These are phyloP conservation scores for Pyronema domesticum DNA, from an alignment of 495 filamentous ascomycete genomes.

Conservation along the genomic window DNA sequence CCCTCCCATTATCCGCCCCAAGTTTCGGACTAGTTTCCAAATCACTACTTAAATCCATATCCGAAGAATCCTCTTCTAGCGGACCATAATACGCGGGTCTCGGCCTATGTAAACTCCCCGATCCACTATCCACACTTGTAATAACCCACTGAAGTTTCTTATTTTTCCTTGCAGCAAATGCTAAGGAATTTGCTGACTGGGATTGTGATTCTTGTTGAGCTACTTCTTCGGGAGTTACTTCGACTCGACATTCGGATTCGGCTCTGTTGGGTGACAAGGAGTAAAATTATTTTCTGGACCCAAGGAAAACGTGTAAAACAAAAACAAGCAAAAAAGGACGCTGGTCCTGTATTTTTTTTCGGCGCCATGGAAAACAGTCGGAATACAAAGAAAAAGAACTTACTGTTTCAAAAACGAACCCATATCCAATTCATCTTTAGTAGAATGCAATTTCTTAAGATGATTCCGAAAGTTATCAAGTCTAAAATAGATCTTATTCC, in stretches of 20 bases:
- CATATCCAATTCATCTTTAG: conserved; percentile 5
- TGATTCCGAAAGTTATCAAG: conserved; percentile 87
- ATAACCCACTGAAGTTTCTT: conserved; percentile 1
- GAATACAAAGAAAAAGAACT: conserved; percentile 7
- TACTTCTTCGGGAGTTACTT: conserved; percentile 1
- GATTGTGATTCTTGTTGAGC: background rate
- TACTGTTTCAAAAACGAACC: conserved; percentile 23
- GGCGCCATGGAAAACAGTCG: too few relatives aligned
- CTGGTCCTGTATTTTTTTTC: too few relatives aligned
- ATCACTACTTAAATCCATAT: background rate
- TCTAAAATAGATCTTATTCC: conserved; percentile 67
- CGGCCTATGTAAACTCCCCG: background rate
- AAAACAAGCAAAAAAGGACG: background rate
- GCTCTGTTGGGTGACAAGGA: conserved; percentile 1
- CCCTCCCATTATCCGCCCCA: too few relatives aligned
- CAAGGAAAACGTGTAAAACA: background rate
- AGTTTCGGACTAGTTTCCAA: too few relatives aligned
- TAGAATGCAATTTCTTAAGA: conserved; percentile 53
- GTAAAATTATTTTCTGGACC: background rate
- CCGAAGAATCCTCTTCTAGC: background rate
- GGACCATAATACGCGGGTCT: conserved; percentile 1
- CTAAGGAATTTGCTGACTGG: background rate
- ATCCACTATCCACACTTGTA: background rate
- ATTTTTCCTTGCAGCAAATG: background rate
- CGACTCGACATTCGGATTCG: conserved; percentile 19